phyloP scores from a whole-genome alignment of 257 asterid genomes.

The Ophiorrhiza pumila region DNA sequence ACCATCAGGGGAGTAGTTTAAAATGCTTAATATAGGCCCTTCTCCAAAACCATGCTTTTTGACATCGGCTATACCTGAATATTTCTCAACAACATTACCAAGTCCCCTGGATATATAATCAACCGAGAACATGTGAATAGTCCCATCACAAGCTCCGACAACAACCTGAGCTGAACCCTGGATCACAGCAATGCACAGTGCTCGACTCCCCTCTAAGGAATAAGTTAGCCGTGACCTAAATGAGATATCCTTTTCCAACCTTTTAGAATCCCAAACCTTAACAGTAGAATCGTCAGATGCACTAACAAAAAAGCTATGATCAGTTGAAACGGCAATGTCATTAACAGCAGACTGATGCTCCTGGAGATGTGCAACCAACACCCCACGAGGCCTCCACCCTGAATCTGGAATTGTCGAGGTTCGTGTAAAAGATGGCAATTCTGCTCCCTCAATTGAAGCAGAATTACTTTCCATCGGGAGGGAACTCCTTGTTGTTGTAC shows the following conservation, averaged over 20 bases:
- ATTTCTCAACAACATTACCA: slow-evolving; percentile 90
- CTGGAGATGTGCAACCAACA: slow-evolving; percentile 96
- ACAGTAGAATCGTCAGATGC: slow-evolving; percentile 98
- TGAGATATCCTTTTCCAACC: slow-evolving; percentile 96
- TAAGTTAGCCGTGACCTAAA: slow-evolving; percentile 92
- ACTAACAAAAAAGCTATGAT: slow-evolving; percentile 93
- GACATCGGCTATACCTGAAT: slow-evolving; percentile 85
- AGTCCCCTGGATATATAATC: slow-evolving; percentile 91
- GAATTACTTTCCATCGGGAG: slow-evolving; percentile 50
- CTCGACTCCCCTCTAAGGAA: slow-evolving; percentile 84
- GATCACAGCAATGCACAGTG: slow-evolving; percentile 75
- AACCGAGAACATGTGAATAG: slow-evolving; percentile 82
- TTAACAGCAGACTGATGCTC: slow-evolving; percentile 94
- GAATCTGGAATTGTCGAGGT: slow-evolving; percentile 87
- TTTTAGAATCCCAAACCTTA: slow-evolving; percentile 97
- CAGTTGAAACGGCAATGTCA: slow-evolving; percentile 85
- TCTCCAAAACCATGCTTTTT: slow-evolving; percentile 62
- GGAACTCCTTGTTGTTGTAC: slow-evolving; percentile 53
- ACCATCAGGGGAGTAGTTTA: slow-evolving; percentile 80
- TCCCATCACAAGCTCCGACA: slow-evolving; percentile 93
- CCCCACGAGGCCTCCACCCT: slow-evolving; percentile 99
- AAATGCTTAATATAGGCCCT: slow-evolving; percentile 81
- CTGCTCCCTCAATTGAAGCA: slow-evolving; percentile 53
- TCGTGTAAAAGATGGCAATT: slow-evolving; percentile 56
- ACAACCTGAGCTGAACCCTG: slow-evolving; percentile 83